These are phyloP conservation scores for Metarhizium rileyi DNA, from an alignment of 2,329 filamentous ascomycete genomes.

Conservation along the genomic window DNA sequence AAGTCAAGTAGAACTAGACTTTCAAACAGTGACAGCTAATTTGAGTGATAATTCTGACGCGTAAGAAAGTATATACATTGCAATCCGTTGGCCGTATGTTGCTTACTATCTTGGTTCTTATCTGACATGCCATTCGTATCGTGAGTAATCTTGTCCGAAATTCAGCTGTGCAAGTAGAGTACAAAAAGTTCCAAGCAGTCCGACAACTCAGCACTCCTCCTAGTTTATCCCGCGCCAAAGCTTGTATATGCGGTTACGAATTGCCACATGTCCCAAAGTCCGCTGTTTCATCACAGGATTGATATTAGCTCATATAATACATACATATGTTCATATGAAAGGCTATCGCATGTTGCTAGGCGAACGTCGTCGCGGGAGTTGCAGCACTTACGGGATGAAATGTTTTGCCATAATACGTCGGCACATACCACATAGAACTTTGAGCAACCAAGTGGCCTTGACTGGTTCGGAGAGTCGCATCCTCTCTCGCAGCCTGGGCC, in stretches of 20 bases:
- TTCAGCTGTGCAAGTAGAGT: background rate
- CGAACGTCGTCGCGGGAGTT: background rate
- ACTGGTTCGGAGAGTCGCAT: conserved; percentile 24
- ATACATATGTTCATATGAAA: background rate
- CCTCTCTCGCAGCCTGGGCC: conserved; percentile 27
- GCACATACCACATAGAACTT: conserved; percentile 36
- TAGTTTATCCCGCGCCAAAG: conserved; percentile 9
- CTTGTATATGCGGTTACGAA: conserved; percentile 18
- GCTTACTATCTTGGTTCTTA: background rate
- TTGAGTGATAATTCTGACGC: too few species aligned
- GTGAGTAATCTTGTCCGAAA: background rate
- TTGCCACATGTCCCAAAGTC: conserved; percentile 27
- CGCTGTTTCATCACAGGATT: conserved; percentile 13
- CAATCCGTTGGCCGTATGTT: too few species aligned
- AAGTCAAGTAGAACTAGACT: too few species aligned
- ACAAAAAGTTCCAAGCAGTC: background rate
- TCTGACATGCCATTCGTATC: background rate
- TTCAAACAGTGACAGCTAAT: too few species aligned
- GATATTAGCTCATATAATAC: background rate
- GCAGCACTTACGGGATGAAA: conserved; percentile 31
- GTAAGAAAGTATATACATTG: too few species aligned
- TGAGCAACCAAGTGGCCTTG: conserved; percentile 15
- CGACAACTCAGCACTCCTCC: background rate
- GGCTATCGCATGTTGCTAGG: background rate
- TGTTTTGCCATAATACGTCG: conserved; percentile 35